These are phyloP conservation scores for Powellomyces hirtus DNA, from an alignment of 192 early-diverging fungal genomes.

Conservation along the genomic window DNA sequence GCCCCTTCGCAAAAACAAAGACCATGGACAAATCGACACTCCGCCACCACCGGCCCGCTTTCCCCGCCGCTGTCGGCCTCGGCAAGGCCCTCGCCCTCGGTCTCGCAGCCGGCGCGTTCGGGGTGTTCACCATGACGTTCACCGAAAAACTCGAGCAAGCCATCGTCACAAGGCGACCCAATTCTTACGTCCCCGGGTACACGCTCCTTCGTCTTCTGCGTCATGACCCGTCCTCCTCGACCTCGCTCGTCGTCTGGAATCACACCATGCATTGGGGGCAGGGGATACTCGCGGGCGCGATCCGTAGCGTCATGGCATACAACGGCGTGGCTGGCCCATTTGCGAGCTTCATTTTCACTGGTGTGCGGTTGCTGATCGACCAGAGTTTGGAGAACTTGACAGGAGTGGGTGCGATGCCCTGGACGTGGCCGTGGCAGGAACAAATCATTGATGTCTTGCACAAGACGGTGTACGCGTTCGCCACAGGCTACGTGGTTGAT, in stretches of 20 bases:
- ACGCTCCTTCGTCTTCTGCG: constrained; percentile 5
- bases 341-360: neutral
- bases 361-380: constrained; percentile 7
- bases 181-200: constrained; percentile 8
- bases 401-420: constrained; percentile 8
- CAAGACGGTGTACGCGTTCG: constrained; percentile 9
- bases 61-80: no score
- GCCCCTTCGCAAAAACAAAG: no score
- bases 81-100: neutral
- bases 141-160: constrained; percentile 10
- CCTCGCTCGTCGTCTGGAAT: neutral
- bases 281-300: constrained; percentile 6
- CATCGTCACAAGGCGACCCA: constrained; percentile 3
- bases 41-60: no score
- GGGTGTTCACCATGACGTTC: constrained; percentile 7
- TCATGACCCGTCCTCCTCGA: neutral
- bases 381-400: constrained; percentile 18
- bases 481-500: constrained; percentile 4
- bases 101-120: constrained; percentile 4
- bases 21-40: no score
- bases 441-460: constrained; percentile 2
- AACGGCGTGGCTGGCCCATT: constrained; percentile 5
- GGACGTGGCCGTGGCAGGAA: constrained; percentile 19
- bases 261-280: constrained; percentile 16
- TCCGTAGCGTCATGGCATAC: constrained; percentile 8